Base-by-base conservation (phyloP, 768 basidiomycete species). In the Lactarius hengduanensis region DNA sequence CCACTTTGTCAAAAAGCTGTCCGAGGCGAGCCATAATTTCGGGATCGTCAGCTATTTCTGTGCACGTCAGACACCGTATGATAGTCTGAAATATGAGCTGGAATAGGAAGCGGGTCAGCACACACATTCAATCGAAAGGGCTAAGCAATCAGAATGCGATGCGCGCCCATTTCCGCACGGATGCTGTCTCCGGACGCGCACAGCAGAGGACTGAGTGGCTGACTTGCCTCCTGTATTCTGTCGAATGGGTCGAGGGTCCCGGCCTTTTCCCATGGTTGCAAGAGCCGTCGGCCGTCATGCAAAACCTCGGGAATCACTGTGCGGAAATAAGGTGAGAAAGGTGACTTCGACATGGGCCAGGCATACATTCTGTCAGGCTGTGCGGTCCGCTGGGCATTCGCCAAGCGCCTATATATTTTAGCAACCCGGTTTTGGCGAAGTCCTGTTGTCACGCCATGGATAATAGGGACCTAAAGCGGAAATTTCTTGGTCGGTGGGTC, bases 221-320 rank as follows among this genome's bases (percentile, higher is more conserved):
- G 53, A 62, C 82, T 65, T 69, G 88, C 88, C 75, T 88, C 86
- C 74, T 85, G 90, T 71, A 86, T 81, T 64, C 82, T 86, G 61
- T 87, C 81, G 71, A 91, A 92, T 22, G 89, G 90, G 73, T 91
- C 88, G 63, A 91, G 80, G 57, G 76, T 81, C 64, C 90, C 91
- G 57, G 80, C 82, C 26, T 77, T 59, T 66, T 87, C 88, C 87
- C 90, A 92, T 63, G 78, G 77, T 71, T 83, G 82, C 82, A 91
- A 84, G 30, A 82, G 75, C 66, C 77, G 80, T 68, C 81, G 79
- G 72, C 83, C 84, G 79, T 91, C 91, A 67, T 86, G 81, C 71
- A 91, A 75, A 57, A 92, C 83, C 40, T 77, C 75, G 54, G 84
- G 84, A 60, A 92, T 85, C 13, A 90, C 90, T 92, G 71, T 69